phyloP scores from a whole-genome alignment of 2,329 filamentous ascomycete genomes.

The Corinectria fuckeliana region DNA sequence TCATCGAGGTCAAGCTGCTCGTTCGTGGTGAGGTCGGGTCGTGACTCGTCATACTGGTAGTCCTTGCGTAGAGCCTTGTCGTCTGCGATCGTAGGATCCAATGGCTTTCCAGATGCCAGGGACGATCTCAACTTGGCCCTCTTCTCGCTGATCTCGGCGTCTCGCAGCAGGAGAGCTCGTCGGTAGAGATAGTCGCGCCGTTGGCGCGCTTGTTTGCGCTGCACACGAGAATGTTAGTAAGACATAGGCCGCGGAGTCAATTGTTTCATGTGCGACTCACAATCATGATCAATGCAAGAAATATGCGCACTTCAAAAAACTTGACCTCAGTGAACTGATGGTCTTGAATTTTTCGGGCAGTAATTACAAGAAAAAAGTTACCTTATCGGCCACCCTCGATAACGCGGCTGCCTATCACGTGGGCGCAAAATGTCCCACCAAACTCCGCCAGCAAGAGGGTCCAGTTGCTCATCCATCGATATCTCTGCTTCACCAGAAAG shows the following conservation, averaged over 20 bases:
- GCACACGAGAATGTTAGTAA: slow-evolving; percentile 26
- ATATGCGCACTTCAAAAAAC: slow-evolving; percentile 6
- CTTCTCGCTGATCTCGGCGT: slow-evolving; percentile 93
- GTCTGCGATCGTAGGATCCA: slow-evolving; percentile 82
- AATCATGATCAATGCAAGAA: slow-evolving; percentile 38
- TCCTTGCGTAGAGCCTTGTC: slow-evolving; percentile 85
- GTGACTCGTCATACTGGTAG: slow-evolving; percentile 91
- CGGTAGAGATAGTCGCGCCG: slow-evolving; percentile 76
- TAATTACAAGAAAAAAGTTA: slow-evolving; percentile 36
- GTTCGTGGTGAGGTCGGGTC: slow-evolving; percentile 68
- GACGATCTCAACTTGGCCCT: slow-evolving; percentile 85
- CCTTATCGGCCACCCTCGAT: slow-evolving; percentile 43
- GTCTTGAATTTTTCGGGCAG: slow-evolving; percentile 11
- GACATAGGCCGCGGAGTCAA: background rate
- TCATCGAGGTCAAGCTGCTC: slow-evolving; percentile 81
- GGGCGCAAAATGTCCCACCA: slow-evolving; percentile 50
- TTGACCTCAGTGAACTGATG: background rate
- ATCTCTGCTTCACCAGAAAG: slow-evolving; percentile 39
- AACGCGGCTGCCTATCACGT: slow-evolving; percentile 47
- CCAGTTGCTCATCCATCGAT: slow-evolving; percentile 33
- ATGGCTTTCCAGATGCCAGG: slow-evolving; percentile 85
- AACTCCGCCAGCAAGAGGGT: slow-evolving; percentile 38
- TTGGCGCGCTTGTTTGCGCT: slow-evolving; percentile 52
- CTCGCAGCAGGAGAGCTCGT: slow-evolving; percentile 82
- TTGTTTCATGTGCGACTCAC: slow-evolving; percentile 32